Evolutionary conservation across 495 filamentous ascomycete genomes (phyloP), one percentile per base, ranked within the genome.

Genomic region (Aspergillus avenaceus): DNA sequence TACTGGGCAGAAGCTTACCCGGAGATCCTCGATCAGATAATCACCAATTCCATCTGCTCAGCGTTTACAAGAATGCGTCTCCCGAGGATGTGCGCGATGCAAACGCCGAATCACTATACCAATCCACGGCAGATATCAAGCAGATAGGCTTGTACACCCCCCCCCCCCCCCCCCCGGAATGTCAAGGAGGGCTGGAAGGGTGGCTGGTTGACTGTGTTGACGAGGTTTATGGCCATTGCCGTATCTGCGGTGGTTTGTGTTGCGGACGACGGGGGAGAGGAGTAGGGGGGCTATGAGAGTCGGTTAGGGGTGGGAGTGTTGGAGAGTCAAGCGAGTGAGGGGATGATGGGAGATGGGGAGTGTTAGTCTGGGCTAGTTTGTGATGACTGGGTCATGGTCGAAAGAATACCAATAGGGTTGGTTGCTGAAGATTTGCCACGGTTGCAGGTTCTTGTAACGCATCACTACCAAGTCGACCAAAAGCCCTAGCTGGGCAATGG

Each of bases 131-230:
- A n/a, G n/a, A n/a, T n/a, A n/a, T n/a, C n/a, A n/a, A 86, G 55
- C 66, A 88, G 19, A 85, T 85, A 8, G 86, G 88, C 48, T 79
- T 90, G 19, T 90, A 82, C 52, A 65, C 88, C 5, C 48, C 81
- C 0, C 59, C 69, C 19, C 88, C 81, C 52, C 64, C 88, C 5
- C 48, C 81, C 0, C 59, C 69, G 0, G 69, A 77, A 43, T 71
- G 82, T 42, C 79, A 84, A 47, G 73, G 78, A n/a, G 84, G 85
- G 0, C 68, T 89, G 0, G 84, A 79, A 0, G 67, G 61, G 8
- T 90, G 83, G 83, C 57, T 88, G 49, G 76, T 86, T 53, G 53
- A 60, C 16, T 84, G 82, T 54, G 59, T 83, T 8, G 67, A 78
- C 31, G 81, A 88, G 54, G 40, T 75, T 29, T 86, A 18, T 51